A percentile compares a stretch with the other conserved stretches of the same genome.
Conservation (phyloP, 768 basidiomycete species). For the Pisolithus microcarpus region DNA sequence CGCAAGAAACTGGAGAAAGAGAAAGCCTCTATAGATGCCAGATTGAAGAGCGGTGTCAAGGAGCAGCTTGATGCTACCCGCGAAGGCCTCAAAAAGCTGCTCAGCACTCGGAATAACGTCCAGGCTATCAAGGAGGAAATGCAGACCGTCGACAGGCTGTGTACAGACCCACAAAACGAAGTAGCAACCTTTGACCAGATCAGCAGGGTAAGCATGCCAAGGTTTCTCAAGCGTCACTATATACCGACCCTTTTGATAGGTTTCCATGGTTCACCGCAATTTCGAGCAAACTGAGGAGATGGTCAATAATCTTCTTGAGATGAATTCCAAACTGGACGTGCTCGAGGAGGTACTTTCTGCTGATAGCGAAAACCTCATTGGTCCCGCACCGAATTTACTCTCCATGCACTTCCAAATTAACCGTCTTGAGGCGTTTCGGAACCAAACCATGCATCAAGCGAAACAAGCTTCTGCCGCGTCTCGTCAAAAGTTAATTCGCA, state of each 20-base stretch:
- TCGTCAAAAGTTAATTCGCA: slow-evolving; percentile 59
- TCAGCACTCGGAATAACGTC: slow-evolving; percentile 69
- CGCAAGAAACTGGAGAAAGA: slow-evolving; percentile 95
- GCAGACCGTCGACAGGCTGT: slow-evolving; percentile 68
- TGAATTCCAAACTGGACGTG: slow-evolving; percentile 76
- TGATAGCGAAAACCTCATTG: slow-evolving; percentile 73
- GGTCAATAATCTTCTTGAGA: slow-evolving; percentile 88
- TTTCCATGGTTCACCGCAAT: slow-evolving; percentile 91
- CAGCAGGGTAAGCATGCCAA: slow-evolving; percentile 59
- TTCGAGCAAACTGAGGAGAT: slow-evolving; percentile 94
- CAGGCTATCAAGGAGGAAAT: slow-evolving; percentile 83
- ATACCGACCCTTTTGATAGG: slow-evolving; percentile 37
- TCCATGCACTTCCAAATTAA: slow-evolving; percentile 87
- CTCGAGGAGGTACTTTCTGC: slow-evolving; percentile 71
- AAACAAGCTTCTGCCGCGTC: slow-evolving; percentile 69
- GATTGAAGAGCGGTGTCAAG: slow-evolving; percentile 85
- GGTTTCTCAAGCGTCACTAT: not conserved
- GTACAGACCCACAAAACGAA: slow-evolving; percentile 64
- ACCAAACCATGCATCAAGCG: slow-evolving; percentile 91
- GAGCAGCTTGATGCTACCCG: slow-evolving; percentile 89
- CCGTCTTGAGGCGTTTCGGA: slow-evolving; percentile 88
- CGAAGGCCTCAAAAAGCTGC: slow-evolving; percentile 76
- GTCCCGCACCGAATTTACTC: slow-evolving; percentile 84
- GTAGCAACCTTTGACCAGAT: slow-evolving; percentile 94
- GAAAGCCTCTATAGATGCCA: slow-evolving; percentile 86